A percentile compares a stretch with the other conserved stretches of the same genome.
Evolutionary conservation across 176 grass and related monocot species (phyloP).

Genomic region (Areca catechu): DNA sequence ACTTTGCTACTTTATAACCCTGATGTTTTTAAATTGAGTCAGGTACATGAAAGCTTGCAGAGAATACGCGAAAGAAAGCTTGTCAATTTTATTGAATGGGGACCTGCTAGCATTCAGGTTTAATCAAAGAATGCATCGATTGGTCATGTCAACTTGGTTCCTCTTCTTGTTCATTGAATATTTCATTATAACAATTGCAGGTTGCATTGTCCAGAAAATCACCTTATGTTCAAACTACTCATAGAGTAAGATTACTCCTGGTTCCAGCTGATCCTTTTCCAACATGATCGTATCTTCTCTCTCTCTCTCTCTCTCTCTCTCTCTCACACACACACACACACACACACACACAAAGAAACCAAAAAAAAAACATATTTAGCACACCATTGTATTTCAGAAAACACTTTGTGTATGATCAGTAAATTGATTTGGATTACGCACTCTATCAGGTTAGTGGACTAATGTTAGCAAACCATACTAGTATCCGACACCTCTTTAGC

Average conservation of each 20-base stretch:
- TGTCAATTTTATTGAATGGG: constrained; percentile 99
- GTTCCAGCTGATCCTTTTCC: neutral
- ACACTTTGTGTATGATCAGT: no score
- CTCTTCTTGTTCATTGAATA: neutral
- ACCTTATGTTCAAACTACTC: constrained; percentile 95
- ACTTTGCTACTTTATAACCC: neutral
- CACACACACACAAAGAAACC: no score
- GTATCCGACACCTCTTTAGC: constrained; percentile 86
- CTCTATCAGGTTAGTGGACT: constrained; percentile 75
- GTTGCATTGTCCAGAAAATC: constrained; percentile 99
- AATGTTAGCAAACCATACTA: constrained; percentile 97
- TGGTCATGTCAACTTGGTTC: neutral
- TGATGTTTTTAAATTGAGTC: neutral
- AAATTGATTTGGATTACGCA: no score
- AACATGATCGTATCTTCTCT: constrained; percentile 4
- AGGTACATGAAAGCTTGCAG: constrained; percentile 98
- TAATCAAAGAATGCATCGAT: neutral
- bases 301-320: constrained; percentile 5
- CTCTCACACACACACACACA: neutral
- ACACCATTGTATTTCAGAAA: no score
- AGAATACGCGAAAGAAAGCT: constrained; percentile 97
- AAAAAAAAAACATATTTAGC: no score
- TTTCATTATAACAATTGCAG: constrained; percentile 30
- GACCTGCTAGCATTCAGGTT: constrained; percentile 96
- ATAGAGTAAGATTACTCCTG: constrained; percentile 55